A percentile compares a stretch with the other conserved stretches of the same genome.
phyloP scores from a whole-genome alignment of 176 grass and related monocot species.

The Triticum urartu region DNA sequence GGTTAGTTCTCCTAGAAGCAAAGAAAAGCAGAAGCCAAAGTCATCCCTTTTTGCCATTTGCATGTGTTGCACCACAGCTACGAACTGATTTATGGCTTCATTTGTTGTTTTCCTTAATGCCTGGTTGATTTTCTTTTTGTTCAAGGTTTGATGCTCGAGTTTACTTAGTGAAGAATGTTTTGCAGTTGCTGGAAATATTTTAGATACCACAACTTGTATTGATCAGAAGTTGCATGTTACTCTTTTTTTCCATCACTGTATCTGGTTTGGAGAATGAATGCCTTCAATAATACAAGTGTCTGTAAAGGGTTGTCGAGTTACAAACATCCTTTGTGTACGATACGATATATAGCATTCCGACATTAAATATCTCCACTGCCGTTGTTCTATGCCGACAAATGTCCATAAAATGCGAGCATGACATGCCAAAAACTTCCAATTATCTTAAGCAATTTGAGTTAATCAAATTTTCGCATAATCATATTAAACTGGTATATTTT shows the following conservation, averaged over 20 bases:
- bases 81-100: slow-evolving; percentile 25
- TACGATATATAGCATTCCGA: neutral
- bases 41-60: slow-evolving; percentile 40
- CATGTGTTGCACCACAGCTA: slow-evolving; percentile 40
- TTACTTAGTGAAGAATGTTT: slow-evolving; percentile 14
- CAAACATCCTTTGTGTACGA: neutral
- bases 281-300: neutral
- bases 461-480: neutral
- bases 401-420: neutral
- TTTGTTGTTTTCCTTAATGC: neutral
- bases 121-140: neutral
- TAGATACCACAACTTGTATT: slow-evolving; percentile 8
- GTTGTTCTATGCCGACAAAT: neutral
- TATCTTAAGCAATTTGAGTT: neutral
- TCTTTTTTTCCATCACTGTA: neutral
- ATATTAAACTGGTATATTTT: neutral
- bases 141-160: slow-evolving; percentile 18
- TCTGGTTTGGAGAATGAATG: slow-evolving; percentile 24
- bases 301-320: slow-evolving; percentile 9
- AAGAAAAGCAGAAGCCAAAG: slow-evolving; percentile 34
- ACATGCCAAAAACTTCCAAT: neutral
- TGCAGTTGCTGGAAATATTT: slow-evolving; percentile 6
- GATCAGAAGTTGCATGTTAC: neutral
- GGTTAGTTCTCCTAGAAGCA: slow-evolving; percentile 41
- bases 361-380: neutral